Conservation (phyloP, 768 basidiomycete species). For the Naematelia aurantialba region DNA sequence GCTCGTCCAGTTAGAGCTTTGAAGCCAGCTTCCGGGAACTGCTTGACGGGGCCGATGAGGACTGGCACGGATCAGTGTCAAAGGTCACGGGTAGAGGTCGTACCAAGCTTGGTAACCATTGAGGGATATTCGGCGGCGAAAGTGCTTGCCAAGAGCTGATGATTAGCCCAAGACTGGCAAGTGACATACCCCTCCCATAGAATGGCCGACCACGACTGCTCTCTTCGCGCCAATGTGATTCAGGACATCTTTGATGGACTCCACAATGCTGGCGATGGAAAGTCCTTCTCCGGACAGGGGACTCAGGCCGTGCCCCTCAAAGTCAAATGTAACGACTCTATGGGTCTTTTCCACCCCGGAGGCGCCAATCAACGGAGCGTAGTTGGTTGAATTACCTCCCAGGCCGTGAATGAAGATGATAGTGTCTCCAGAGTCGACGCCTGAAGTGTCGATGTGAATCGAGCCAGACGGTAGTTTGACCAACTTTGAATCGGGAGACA, state of each 20-base stretch:
- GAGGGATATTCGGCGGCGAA: background rate
- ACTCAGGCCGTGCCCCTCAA: constrained; percentile 5
- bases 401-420: constrained; percentile 10
- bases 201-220: constrained; percentile 4
- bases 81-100: background rate
- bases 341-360: background rate
- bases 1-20: constrained; percentile 3
- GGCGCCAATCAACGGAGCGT: background rate
- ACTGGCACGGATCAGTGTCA: background rate
- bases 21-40: constrained; percentile 2
- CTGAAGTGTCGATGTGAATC: background rate
- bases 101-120: constrained; percentile 1
- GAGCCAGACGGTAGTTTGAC: background rate
- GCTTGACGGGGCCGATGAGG: constrained; percentile 3
- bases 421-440: constrained; percentile 1
- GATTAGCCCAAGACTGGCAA: background rate
- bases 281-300: background rate
- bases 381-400: constrained; percentile 5
- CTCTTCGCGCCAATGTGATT: background rate
- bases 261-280: background rate
- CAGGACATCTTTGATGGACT: constrained; percentile 2
- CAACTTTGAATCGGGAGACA: background rate
- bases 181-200: constrained; percentile 1
- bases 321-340: constrained; percentile 1
- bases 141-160: constrained; percentile 3